These are phyloP conservation scores for Cucurbita maxima DNA, from an alignment of 306 rosid species.

Conservation along the genomic window DNA sequence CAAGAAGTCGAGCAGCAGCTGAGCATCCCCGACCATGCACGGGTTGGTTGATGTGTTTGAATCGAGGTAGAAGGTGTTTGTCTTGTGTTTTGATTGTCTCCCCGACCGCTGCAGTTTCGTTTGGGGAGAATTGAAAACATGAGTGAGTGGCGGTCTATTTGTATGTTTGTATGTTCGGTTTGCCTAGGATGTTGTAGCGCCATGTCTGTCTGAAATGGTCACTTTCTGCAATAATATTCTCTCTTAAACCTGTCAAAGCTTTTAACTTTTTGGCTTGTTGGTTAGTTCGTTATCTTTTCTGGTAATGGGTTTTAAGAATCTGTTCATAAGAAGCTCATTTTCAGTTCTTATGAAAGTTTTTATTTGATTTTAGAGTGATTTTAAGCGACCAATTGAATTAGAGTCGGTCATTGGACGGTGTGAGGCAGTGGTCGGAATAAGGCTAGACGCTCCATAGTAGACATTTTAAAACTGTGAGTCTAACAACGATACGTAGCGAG, in stretches of 20 bases:
- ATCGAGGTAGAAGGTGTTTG: neutral
- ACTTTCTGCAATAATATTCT: neutral
- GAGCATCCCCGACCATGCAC: no score
- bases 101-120: neutral
- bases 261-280: neutral
- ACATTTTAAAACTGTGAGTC: no score
- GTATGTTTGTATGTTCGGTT: neutral
- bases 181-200: neutral
- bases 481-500: no score
- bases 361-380: no score
- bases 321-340: neutral
- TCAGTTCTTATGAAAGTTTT: neutral
- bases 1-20: neutral
- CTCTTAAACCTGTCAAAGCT: neutral
- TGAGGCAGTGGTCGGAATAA: no score
- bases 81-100: conserved; percentile 16
- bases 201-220: neutral
- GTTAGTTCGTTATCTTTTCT: neutral
- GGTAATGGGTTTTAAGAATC: neutral
- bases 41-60: neutral
- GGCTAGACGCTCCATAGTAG: no score
- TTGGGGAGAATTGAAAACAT: conserved; percentile 27
- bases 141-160: neutral
- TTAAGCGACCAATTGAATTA: no score
- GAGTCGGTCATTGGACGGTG: no score